Evolutionary conservation across 495 filamentous ascomycete species (phyloP).

Genomic region (Physcia stellaris): DNA sequence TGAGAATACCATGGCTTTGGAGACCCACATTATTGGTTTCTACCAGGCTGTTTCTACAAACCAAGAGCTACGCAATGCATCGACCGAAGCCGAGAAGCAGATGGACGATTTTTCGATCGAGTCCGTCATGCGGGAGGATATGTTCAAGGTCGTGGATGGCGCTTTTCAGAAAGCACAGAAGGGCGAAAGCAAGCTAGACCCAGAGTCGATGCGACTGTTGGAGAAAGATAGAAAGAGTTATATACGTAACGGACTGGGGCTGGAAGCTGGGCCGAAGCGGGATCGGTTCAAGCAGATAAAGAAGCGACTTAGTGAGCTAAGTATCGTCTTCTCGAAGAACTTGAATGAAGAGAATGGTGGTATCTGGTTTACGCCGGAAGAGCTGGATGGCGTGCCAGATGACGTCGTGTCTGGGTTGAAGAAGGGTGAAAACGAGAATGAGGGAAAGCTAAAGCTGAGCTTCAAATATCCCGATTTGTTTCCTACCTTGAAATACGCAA

Average conservation of each 20-base stretch:
- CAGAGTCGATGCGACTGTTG: slow-evolving; percentile 47
- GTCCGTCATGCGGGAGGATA: slow-evolving; percentile 52
- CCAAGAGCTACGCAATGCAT: slow-evolving; percentile 54
- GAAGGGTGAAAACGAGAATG: slow-evolving; percentile 57
- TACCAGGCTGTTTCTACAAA: slow-evolving; percentile 70
- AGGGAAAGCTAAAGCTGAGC: slow-evolving; percentile 47
- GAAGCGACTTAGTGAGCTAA: slow-evolving; percentile 50
- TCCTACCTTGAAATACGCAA: slow-evolving; percentile 50
- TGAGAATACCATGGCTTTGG: slow-evolving; percentile 49
- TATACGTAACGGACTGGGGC: slow-evolving; percentile 46
- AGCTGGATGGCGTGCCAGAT: slow-evolving; percentile 50
- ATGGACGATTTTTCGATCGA: slow-evolving; percentile 57
- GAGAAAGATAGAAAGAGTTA: slow-evolving; percentile 59
- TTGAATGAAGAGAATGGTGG: slow-evolving; percentile 57
- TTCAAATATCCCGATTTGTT: slow-evolving; percentile 63
- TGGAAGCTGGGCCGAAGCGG: slow-evolving; percentile 46
- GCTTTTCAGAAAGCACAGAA: slow-evolving; percentile 41
- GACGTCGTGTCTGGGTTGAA: slow-evolving; percentile 50
- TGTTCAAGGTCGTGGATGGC: slow-evolving; percentile 50
- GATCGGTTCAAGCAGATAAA: slow-evolving; percentile 63
- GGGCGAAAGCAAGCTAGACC: too few species aligned
- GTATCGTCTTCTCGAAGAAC: slow-evolving; percentile 55
- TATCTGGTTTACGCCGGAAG: slow-evolving; percentile 47
- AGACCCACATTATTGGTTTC: slow-evolving; percentile 52
- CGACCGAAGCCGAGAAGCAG: slow-evolving; percentile 52